These are phyloP conservation scores for Cynara cardunculus DNA, from an alignment of 129 eudicot species.

Conservation along the genomic window DNA sequence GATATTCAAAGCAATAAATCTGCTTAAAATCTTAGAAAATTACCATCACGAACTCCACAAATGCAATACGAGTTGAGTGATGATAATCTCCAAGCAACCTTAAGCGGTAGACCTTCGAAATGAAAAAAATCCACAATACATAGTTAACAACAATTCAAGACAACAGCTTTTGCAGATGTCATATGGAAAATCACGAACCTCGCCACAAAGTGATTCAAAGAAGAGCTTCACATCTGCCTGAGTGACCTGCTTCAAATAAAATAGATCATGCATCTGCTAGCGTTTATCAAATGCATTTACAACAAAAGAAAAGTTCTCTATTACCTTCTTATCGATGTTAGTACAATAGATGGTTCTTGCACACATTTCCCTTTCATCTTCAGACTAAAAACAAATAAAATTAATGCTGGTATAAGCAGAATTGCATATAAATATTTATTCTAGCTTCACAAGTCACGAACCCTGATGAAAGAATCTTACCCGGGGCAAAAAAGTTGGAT, in stretches of 20 bases:
- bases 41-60: slow-evolving; percentile 97
- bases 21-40: background rate
- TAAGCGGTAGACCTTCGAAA: slow-evolving; percentile 66
- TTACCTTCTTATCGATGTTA: slow-evolving; percentile 92
- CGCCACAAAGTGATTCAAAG: slow-evolving; percentile 84
- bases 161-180: slow-evolving; percentile 1
- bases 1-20: background rate
- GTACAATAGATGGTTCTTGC: slow-evolving; percentile 87
- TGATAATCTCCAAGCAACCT: slow-evolving; percentile 94
- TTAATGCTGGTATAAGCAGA: background rate
- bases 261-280: background rate
- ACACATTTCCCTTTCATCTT: slow-evolving; percentile 97
- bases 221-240: slow-evolving; percentile 88
- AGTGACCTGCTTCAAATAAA: slow-evolving; percentile 52
- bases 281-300: background rate
- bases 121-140: background rate
- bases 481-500: slow-evolving; percentile 72
- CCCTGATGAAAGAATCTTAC: slow-evolving; percentile 27
- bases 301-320: background rate
- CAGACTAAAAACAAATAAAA: slow-evolving; percentile 39
- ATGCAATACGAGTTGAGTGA: slow-evolving; percentile 93
- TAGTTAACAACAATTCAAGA: slow-evolving; percentile 10
- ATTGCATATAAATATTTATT: background rate
- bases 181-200: slow-evolving; percentile 46
- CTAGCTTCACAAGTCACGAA: background rate